These are phyloP conservation scores for Rhodomyrtus tomentosa DNA, from an alignment of 345 rosid genomes.

Conservation along the genomic window DNA sequence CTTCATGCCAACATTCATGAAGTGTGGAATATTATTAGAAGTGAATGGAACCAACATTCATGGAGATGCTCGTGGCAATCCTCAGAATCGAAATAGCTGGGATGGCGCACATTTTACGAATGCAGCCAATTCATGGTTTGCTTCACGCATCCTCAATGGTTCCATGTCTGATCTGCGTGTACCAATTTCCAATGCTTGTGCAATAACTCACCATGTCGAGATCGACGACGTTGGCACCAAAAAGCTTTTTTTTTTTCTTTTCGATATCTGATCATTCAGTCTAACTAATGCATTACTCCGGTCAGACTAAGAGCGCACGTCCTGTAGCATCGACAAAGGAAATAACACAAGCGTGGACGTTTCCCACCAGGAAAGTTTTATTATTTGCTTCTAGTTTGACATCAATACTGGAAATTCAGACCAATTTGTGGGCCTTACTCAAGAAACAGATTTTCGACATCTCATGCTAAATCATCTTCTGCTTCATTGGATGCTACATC, in stretches of 20 bases:
- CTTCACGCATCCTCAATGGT: slow-evolving; percentile 32
- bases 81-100: slow-evolving; percentile 45
- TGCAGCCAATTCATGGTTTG: slow-evolving; percentile 44
- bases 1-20: slow-evolving; percentile 10
- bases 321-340: background rate
- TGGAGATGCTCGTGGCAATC: slow-evolving; percentile 41
- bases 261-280: background rate
- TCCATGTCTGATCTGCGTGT: slow-evolving; percentile 20
- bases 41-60: slow-evolving; percentile 46
- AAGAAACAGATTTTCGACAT: background rate
- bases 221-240: background rate
- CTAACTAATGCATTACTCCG: background rate
- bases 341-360: background rate
- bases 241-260: background rate
- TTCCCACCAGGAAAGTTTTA: background rate
- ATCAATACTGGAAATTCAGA: background rate
- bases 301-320: background rate
- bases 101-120: slow-evolving; percentile 52
- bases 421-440: background rate
- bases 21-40: slow-evolving; percentile 37
- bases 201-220: background rate
- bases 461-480: background rate
- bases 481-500: background rate
- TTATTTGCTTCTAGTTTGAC: background rate
- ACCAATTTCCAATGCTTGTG: background rate